Base-by-base conservation (phyloP, 768 basidiomycete genomes). In the Amanita brunnescens region DNA sequence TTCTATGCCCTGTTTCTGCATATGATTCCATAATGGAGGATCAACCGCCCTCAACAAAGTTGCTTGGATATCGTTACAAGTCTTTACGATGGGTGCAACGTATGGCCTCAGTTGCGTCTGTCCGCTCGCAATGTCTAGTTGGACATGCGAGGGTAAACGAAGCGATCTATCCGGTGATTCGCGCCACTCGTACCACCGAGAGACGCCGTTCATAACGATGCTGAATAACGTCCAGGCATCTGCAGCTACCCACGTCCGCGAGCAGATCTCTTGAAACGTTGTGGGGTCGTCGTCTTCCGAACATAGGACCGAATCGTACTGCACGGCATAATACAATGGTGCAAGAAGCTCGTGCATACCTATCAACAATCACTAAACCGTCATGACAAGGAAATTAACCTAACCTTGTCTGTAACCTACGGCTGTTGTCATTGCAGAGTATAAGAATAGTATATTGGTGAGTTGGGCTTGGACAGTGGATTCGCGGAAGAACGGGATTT, bases 261-360 rank as follows among this genome's bases (percentile, higher is more conserved):
- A 79, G 58, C 87, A 91, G 13, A 85, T 56, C 56, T 89, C 84
- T 30, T 64, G 60, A 30, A 87, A 67, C 8, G 63, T 57, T 47
- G 74, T 70, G 1, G 92, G 85, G n/a, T 35, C 16, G 5, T 44
- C 41, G 13, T 44, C 32, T 6, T 44, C 41, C 4, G 21, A 9
- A 26, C 41, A 51, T 12, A n/a, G 26, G 13, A 44, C 32, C 3
- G 50, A 43, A 68, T 99, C 96, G 58, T 77, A 84, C 64, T 95
- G 86, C 51, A 88, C 72, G 2, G 85, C 85, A 60, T 88, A 81
- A 59, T 90, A 89, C 24, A 97, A 65, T 0, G 91, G 86, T 3
- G 94, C 96, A 18, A 97, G 77, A 7, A 98, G 70, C 62, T 99
- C 96, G 61, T 99, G 96, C 96, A 99, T 98, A 48, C 96, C 95